phyloP scores from a whole-genome alignment of 2,329 filamentous ascomycete species.

The Sphaerostilbella broomeana region DNA sequence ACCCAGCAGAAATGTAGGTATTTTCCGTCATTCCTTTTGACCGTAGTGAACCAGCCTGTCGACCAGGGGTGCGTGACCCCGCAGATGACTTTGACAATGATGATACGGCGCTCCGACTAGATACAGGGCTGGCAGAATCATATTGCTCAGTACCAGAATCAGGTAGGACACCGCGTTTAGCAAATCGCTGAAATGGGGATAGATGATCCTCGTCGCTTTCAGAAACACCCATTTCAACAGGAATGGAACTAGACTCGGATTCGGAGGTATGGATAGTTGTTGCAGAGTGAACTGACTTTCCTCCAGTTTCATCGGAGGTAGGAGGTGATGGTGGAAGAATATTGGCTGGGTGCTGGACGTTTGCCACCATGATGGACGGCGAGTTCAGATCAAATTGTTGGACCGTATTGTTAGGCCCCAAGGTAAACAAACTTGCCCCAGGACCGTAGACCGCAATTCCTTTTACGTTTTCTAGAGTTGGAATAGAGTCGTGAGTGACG shows the following conservation, averaged over 20 bases:
- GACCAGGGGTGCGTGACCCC: constrained; percentile 45
- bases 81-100: constrained; percentile 48
- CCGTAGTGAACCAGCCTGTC: constrained; percentile 43
- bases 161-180: constrained; percentile 59
- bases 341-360: constrained; percentile 78
- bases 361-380: constrained; percentile 70
- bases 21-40: constrained; percentile 54
- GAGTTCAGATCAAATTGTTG: constrained; percentile 95
- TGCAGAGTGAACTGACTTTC: constrained; percentile 40
- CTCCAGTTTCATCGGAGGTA: constrained; percentile 66
- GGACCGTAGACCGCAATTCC: constrained; percentile 85
- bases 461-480: constrained; percentile 72
- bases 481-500: constrained; percentile 82
- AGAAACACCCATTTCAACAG: constrained; percentile 53
- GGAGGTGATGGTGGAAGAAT: constrained; percentile 75
- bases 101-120: constrained; percentile 57
- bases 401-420: constrained; percentile 80
- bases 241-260: constrained; percentile 48
- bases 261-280: constrained; percentile 45
- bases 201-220: constrained; percentile 72
- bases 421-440: constrained; percentile 84
- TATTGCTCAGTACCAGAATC: constrained; percentile 56
- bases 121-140: constrained; percentile 60
- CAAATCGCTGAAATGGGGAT: constrained; percentile 68
- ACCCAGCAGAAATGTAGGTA: constrained; percentile 61